Base-by-base conservation (phyloP, 2,329 filamentous ascomycete genomes). In the Fonsecaea pugnacius region DNA sequence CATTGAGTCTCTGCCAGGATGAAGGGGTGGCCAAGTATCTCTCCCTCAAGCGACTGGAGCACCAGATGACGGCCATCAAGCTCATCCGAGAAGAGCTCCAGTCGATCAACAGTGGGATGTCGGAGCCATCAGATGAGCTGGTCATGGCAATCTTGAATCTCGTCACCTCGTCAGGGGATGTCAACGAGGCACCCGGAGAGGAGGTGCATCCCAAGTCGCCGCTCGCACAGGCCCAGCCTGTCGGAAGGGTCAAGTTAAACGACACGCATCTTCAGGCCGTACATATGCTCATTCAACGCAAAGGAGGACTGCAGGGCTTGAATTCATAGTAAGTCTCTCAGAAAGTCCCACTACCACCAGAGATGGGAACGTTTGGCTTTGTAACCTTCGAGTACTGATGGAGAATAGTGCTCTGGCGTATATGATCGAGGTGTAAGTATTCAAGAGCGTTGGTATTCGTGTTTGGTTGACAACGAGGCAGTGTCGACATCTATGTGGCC, bases 111-210 rank as follows among this genome's bases (percentile, higher is more conserved):
- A 35, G 18, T 21, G 30, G 27, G 3, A 18, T 10, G 7, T 16
- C 50, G 4, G 30, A 55, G 33, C 52, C 52, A 24, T 24, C 52
- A 38, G 52, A 33, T 21, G 52, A 55, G 18, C 33, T 55, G 30
- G 38, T 55, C 33, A 33, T 55, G 52, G 30, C 52, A 9, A 55
- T 55, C 14, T 21, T 55, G 32, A 55, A 55, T 30, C 52, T 55
- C 18, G 52, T 55, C 33, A 38, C 30, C 3, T 33, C 52, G 33
- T 55, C 52, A 8, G 52, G 52, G 6, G 52, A 55, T 14, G n/a
- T 55, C 33, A 38, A 55, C 18, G 33, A 55, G 18, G 3, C 33
- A 12, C 27, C 14, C 12, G 52, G 33, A 38, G 52, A 38, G 9
- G 33, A 55, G 5, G 52, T 55, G 6, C 52, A 55, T 24, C 52